Base-by-base conservation (phyloP, 176 grass and related monocot genomes). In the Zoysia japonica region DNA sequence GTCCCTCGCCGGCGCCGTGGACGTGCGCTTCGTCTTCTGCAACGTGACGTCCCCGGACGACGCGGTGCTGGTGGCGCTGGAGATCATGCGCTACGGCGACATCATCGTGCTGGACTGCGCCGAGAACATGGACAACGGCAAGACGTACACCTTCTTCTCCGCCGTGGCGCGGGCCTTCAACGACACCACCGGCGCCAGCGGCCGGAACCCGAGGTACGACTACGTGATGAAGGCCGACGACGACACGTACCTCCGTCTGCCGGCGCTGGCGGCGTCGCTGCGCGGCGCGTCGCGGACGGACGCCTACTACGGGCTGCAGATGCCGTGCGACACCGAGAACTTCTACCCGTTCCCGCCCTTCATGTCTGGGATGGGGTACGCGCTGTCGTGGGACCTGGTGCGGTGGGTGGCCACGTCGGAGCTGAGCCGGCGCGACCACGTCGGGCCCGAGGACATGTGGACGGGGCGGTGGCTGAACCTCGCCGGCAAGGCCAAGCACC, bases 361-460 rank as follows among this genome's bases (percentile, higher is more conserved):
- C 90, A 96, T 96, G 93, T 87, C 88, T 10, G 93, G 90, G 15
- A 96, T 92, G 93, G 93, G 93, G 43, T 92, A 96, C 65, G 87
- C 79, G 67, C 76, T 96, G 71, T 96, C 93, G 46, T 96, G 93
- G 93, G 93, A 96, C 76, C 79, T 96, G 47, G 85, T 92, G 10
- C 16, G 9, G 63, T 96, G 90, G 90, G 88, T 96, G 68, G 67
- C 93, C 2, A 11, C 85, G 1, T 79, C 82, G 2, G 93, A 96
- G 68, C 43, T 86, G 19, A 78, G 82, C 41, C 48, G 71, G 3
- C 86, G 81, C 0, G 87, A 96, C 80, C 74, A 2, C 16, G 14
- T 39, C 0, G 93, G 93, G 10, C 85, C 89, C 5, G 93, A 90
- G 90, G 93, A 92, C 74, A 88, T 90, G 85, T 88, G 87, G 87